Percentiles rank a stretch among this genome's conserved stretches.
Evolutionary conservation across 495 filamentous ascomycete genomes (phyloP).

Genomic region (Neurospora africana): DNA sequence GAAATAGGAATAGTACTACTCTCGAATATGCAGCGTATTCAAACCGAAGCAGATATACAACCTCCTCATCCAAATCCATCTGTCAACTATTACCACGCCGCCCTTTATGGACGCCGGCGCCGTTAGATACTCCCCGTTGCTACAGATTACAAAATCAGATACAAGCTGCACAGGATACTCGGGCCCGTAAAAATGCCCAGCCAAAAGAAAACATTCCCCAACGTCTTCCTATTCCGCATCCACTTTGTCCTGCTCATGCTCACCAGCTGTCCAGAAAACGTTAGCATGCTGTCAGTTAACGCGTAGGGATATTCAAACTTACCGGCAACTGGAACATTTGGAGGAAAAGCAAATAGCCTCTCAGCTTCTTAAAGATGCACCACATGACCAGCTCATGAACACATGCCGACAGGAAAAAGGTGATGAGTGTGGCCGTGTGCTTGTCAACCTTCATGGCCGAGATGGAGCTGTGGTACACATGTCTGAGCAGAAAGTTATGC

Average conservation of each 20-base stretch:
- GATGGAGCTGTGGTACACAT: conserved; percentile 67
- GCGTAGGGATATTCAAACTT: conserved; percentile 1
- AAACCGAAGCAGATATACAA: background rate
- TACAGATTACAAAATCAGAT: conserved; percentile 48
- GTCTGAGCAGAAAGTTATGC: conserved; percentile 60
- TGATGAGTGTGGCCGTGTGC: conserved; percentile 60
- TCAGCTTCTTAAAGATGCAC: conserved; percentile 64
- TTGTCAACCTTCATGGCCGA: conserved; percentile 57
- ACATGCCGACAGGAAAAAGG: conserved; percentile 58
- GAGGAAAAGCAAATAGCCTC: conserved; percentile 58
- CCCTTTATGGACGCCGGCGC: background rate
- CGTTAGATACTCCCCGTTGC: background rate
- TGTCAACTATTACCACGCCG: background rate
- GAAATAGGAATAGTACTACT: background rate
- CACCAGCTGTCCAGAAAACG: conserved; percentile 32
- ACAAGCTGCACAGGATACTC: conserved; percentile 59
- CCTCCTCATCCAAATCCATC: background rate
- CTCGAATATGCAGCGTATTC: background rate
- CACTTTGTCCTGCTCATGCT: conserved; percentile 50
- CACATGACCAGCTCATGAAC: conserved; percentile 71
- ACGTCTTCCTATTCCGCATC: conserved; percentile 44
- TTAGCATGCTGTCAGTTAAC: background rate
- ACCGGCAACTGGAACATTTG: conserved; percentile 62
- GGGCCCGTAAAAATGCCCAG: conserved; percentile 60
- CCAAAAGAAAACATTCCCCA: conserved; percentile 71